A percentile compares a stretch with the other conserved stretches of the same genome.
Evolutionary conservation across 768 basidiomycete genomes (phyloP).

Genomic region (Asterophora lycoperdoides): DNA sequence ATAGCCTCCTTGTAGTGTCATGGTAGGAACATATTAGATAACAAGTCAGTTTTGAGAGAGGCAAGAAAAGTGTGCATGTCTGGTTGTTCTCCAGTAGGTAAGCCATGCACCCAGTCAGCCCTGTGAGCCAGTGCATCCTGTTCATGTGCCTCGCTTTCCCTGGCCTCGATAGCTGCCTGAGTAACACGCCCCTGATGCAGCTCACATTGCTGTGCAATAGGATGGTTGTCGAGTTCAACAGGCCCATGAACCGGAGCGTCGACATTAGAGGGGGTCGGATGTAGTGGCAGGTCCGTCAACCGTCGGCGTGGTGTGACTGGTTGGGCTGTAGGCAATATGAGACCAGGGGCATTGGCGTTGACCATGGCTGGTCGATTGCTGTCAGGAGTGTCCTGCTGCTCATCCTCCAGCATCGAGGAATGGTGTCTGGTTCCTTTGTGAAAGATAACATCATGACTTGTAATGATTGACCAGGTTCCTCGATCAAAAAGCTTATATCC

Average conservation of each 20-base stretch:
- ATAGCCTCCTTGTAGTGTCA: slow-evolving; percentile 10
- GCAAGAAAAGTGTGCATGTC: background rate
- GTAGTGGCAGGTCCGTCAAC: background rate
- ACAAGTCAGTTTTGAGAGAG: background rate
- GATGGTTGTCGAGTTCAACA: background rate
- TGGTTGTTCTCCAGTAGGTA: too few species aligned
- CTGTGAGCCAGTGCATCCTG: background rate
- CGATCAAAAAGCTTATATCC: background rate
- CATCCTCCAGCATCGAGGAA: background rate
- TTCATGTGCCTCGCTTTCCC: background rate
- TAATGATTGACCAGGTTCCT: background rate
- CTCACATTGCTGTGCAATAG: background rate
- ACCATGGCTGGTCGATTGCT: background rate
- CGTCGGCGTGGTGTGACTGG: background rate
- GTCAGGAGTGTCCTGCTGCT: too few species aligned
- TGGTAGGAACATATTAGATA: background rate
- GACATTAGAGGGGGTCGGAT: background rate
- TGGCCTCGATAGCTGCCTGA: background rate
- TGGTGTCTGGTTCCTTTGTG: background rate
- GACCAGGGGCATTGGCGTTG: background rate
- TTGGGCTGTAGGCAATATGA: background rate
- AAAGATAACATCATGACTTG: background rate
- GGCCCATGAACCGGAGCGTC: background rate
- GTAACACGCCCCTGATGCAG: background rate
- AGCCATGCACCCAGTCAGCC: background rate